Conservation (phyloP, 257 asterid species). For the Nicotiana otophora region DNA sequence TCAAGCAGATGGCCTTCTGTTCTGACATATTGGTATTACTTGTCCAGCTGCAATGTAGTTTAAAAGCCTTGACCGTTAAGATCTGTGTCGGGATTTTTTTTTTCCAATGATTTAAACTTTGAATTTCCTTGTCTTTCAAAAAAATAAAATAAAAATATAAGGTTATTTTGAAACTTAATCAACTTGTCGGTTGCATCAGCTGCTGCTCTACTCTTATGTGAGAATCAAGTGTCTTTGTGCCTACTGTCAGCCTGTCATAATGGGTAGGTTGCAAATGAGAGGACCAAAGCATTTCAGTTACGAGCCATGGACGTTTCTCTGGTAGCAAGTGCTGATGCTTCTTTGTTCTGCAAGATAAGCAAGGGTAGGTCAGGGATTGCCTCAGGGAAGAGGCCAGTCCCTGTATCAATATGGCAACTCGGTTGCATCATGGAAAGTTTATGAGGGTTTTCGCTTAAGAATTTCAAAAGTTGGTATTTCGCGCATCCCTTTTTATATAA, state of each 20-base stretch:
- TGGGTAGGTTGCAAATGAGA: neutral
- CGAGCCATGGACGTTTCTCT: neutral
- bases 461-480: neutral
- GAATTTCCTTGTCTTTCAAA: no score
- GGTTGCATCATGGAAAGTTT: no score
- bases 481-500: neutral
- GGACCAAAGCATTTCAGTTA: neutral
- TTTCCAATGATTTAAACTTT: no score
- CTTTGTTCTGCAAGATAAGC: neutral
- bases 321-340: neutral
- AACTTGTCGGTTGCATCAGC: neutral
- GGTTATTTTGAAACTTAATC: neutral
- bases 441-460: neutral
- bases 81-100: no score
- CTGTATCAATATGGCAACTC: no score
- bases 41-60: no score
- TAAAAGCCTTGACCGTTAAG: no score
- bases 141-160: no score
- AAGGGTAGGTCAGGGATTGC: no score
- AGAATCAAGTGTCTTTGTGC: neutral
- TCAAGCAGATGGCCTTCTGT: no score
- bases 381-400: no score
- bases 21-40: no score
- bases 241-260: neutral
- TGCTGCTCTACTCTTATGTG: neutral